Base-by-base conservation (phyloP, 1,284 basidiomycete species). In the Ceratobasidium sp. region DNA sequence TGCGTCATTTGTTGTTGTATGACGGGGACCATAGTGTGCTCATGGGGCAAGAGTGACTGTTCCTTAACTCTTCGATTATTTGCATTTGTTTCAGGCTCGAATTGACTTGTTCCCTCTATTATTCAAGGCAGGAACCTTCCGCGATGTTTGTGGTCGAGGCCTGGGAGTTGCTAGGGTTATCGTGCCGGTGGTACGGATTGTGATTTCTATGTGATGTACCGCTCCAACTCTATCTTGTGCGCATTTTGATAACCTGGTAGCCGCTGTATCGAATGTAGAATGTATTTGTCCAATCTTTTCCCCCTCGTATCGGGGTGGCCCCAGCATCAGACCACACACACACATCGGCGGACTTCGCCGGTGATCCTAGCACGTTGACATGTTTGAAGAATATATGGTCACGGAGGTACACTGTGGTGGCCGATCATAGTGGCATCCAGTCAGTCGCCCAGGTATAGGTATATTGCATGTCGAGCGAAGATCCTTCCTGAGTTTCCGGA, bases 211-310 rank as follows among this genome's bases (percentile, higher is more conserved):
- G 56, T 71, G 67, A 71, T 71, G 56, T 71, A 71, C 67, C 67
- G 45, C 22, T 71, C 41, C 27, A 54, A 53, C 45, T 60, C 44
- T 45, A 36, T 22, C 27, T 57, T 47, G 54, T 60, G 5, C 54
- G 31, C 44, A 45, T 60, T 54, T 24, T 56, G 56, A 59, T 71
- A 45, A 71, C 56, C 19, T 41, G 50, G 56, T 22, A 59, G 56
- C 29, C n/a, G 24, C 59, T 71, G 67, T 71, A 71, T 71, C 56
- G 22, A 71, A 71, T 71, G 45, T 50, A 71, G 66, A 69, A 36
- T 69, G 36, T 60, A 44, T 15, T 44, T 71, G 1, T 27, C 22
- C 65, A 31, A 44, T 59, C 54, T 36, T 41, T 41, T 41, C 36
- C 36, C 36, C 36, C 36, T 41, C 11, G 36, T 5, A 41, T 41